Base-by-base conservation (phyloP, 352 stramenopile genomes). In the Phytopythium aichiense region DNA sequence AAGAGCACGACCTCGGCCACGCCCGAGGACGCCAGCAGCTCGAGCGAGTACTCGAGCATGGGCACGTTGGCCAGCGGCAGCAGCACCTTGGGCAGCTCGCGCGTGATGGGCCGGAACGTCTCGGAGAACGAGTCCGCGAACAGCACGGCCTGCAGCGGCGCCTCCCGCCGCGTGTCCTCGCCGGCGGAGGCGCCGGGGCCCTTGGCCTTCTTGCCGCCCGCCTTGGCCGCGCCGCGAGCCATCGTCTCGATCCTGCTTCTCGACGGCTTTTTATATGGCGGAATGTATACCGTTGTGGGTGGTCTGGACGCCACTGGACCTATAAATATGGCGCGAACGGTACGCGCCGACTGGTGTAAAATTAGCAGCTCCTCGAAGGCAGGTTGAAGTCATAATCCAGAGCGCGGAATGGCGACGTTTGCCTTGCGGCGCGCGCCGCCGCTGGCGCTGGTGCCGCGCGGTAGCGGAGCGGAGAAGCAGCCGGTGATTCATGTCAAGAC, bases 21-120 rank as follows among this genome's bases (percentile, higher is more conserved):
- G 63, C 95, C 96, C 22, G 92, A 88, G 18, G 87, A 84, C 25
- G 87, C 91, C 15, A 99, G 81, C 65, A 99, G 98, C 75, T 99
- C 97, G 46, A 99, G 86, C 52, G 94, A 89, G 74, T 99, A 99
- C 73, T 99, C 94, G 60, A 99, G 79, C 76, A 99, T 92, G 0
- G 95, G 87, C 16, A 99, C 89, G 79, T 99, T 99, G 54, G 96
- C 97, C 33, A 99, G 77, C 16, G 96, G 96, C 43, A 98, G 91
- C 23, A 99, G 71, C 23, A 98, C 86, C 74, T 99, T 98, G 38
- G 95, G 94, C 56, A 74, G 68, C 45, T 83, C 65, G n/a, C 91
- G 69, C 56, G 87, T 94, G 60, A 97, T 90, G 33, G 92, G 96
- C 33, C 94, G 89, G 80, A 98, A 99, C 51, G 91, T 96, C 66